Percentiles rank a stretch among this genome's conserved stretches.
Evolutionary conservation across 306 rosid genomes (phyloP).

Genomic region (Phaseolus lunatus): DNA sequence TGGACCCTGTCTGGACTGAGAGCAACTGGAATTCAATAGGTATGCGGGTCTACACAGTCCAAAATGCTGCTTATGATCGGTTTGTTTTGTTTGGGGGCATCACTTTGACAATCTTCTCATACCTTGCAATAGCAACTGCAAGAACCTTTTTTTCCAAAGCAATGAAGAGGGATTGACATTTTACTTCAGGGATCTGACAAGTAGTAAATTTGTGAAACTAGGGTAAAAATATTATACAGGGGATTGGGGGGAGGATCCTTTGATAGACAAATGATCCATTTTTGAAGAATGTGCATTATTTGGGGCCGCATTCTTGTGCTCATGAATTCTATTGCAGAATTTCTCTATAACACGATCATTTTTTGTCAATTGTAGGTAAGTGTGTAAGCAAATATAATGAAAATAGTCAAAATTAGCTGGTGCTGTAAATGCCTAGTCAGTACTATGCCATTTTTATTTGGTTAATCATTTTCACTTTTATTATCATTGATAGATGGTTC

Average conservation of each 20-base stretch:
- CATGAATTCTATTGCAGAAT: conserved; percentile 32
- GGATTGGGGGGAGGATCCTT: conserved; percentile 22
- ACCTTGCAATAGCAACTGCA: conserved; percentile 63
- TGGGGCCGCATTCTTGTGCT: conserved; percentile 55
- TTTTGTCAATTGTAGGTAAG: conserved; percentile 21
- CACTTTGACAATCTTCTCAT: conserved; percentile 65
- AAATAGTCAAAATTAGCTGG: conserved; percentile 23
- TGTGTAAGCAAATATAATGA: conserved; percentile 42
- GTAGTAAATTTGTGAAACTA: conserved; percentile 44
- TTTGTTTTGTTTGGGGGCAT: conserved; percentile 77
- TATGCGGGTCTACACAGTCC: conserved; percentile 73
- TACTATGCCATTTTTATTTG: background rate
- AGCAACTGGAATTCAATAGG: conserved; percentile 91
- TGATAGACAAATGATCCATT: conserved; percentile 32
- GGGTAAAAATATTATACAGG: conserved; percentile 16
- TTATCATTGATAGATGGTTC: conserved; percentile 13
- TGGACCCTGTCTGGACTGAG: conserved; percentile 93
- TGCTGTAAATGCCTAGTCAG: conserved; percentile 28
- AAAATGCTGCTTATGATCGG: conserved; percentile 63
- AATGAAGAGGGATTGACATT: conserved; percentile 72
- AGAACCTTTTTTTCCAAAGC: conserved; percentile 67
- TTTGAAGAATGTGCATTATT: conserved; percentile 51
- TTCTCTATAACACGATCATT: conserved; percentile 9
- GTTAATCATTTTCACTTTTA: background rate
- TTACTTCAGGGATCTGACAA: conserved; percentile 9